Base-by-base conservation (phyloP, 768 basidiomycete species). In the Wakefieldia striispora region DNA sequence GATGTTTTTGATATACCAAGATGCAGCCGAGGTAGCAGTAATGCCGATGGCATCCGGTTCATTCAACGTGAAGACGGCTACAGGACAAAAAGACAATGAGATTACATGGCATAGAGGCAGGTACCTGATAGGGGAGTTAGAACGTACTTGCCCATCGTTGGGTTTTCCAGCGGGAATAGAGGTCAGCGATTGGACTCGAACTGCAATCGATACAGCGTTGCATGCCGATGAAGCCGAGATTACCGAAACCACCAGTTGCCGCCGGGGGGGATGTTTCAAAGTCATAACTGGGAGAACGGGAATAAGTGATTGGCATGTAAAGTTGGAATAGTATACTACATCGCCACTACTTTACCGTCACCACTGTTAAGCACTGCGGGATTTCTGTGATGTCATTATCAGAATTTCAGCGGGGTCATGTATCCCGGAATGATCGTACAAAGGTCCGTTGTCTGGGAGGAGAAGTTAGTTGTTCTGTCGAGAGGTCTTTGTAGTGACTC, bases 221-320 rank as follows among this genome's bases (percentile, higher is more conserved):
- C 71, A 64, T 73, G 11, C 71, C 71, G 6, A 72, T 68, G 55
- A 73, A 72, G 3, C 58, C 61, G 12, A 72, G 67, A 7, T 71
- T 72, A 4, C 71, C 71, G 5, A 51, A 56, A 1, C 71, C 72
- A 35, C 69, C 69, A 13, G 61, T 62, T 24, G 70, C 69, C 4
- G 64, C 54, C 4, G 71, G 71, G 7, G 49, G 27, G 35, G 60
- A 66, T 9, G 72, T 73, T 47, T 73, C 71, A 35, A 62, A 72
- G 50, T 72, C 71, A 43, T 73, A 72, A 37, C 70, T 72, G 31
- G 10, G 6, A 35, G 42, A 34, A 41, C 3, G 8, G 24, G 12
- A 14, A 33, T 40, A 23, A 54, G 23, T 8, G 8, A 38, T 24
- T n/a, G 26, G 37, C 6, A 5, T 4, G 7, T 21, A 9, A 38